Conservation (phyloP, 306 rosid species). For the Leucaena leucocephala region DNA sequence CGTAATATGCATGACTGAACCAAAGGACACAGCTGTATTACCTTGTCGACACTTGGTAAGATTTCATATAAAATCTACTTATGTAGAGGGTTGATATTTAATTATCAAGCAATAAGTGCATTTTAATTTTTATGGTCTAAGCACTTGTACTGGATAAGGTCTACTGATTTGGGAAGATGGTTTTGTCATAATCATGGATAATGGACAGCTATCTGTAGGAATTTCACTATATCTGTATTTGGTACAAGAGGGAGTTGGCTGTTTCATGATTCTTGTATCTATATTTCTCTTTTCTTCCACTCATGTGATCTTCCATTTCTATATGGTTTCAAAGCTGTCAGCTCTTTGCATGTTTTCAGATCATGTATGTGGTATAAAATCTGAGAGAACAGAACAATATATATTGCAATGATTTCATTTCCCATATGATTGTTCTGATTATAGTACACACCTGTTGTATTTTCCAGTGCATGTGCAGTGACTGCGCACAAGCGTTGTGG, state of each 20-base stretch:
- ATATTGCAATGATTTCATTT: slow-evolving; percentile 22
- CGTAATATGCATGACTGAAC: slow-evolving; percentile 95
- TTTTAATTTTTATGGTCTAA: slow-evolving; percentile 14
- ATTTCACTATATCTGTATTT: slow-evolving; percentile 8
- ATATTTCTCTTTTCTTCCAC: slow-evolving; percentile 6
- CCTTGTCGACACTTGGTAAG: slow-evolving; percentile 97
- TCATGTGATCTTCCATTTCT: not conserved
- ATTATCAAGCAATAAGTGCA: slow-evolving; percentile 15
- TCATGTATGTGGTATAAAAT: not conserved
- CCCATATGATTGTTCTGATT: slow-evolving; percentile 33
- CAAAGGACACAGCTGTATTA: slow-evolving; percentile 81
- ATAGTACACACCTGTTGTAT: slow-evolving; percentile 31
- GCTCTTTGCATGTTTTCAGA: not conserved
- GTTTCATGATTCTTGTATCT: slow-evolving; percentile 13
- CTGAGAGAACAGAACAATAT: not conserved
- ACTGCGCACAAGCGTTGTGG: slow-evolving; percentile 83
- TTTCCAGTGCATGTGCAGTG: slow-evolving; percentile 91
- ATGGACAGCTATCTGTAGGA: not conserved
- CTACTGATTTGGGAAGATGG: slow-evolving; percentile 16
- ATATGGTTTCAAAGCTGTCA: slow-evolving; percentile 20
- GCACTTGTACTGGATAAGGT: not conserved
- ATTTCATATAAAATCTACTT: slow-evolving; percentile 29
- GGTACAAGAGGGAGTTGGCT: not conserved
- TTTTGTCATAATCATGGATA: slow-evolving; percentile 29
- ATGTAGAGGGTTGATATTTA: slow-evolving; percentile 17